phyloP scores from a whole-genome alignment of 139 green algal species.

The Haematococcus sp. region DNA sequence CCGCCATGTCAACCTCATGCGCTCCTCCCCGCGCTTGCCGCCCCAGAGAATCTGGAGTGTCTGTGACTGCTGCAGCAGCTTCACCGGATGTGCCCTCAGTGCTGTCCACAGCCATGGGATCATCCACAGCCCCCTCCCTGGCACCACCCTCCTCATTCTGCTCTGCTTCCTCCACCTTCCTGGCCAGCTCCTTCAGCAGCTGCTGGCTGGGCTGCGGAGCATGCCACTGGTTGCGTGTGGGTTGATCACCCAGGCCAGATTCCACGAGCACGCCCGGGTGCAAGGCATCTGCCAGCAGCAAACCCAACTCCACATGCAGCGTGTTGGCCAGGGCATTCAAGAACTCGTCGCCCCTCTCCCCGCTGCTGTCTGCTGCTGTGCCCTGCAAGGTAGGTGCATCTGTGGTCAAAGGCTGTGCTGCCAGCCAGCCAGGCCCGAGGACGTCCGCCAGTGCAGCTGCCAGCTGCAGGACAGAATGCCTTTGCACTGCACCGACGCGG shows the following conservation, averaged over 20 bases:
- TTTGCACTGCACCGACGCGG: not conserved
- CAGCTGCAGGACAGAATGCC: slow-evolving; percentile 12
- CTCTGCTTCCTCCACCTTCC: too few relatives aligned
- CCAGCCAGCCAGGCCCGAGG: slow-evolving; percentile 45
- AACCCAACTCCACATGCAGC: slow-evolving; percentile 38
- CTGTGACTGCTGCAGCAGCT: not conserved
- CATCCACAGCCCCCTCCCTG: not conserved
- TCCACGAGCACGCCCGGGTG: slow-evolving; percentile 8
- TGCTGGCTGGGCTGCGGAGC: slow-evolving; percentile 9
- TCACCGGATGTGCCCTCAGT: not conserved
- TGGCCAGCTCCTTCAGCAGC: slow-evolving; percentile 7
- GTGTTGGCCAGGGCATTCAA: slow-evolving; percentile 47
- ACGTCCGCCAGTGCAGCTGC: slow-evolving; percentile 44
- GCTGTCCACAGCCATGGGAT: not conserved
- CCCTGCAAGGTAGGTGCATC: not conserved
- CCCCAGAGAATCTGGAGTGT: not conserved
- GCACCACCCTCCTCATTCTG: not conserved
- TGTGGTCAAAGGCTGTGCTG: not conserved
- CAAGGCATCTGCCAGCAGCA: slow-evolving; percentile 50
- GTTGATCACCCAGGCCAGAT: not conserved
- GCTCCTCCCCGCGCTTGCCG: not conserved
- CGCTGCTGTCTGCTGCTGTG: not conserved
- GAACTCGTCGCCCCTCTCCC: slow-evolving; percentile 22
- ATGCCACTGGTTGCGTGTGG: not conserved
- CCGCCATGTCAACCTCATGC: not conserved